Conservation (phyloP, 1,139 yeast genomes). For the Groenewaldozyma auringiensis region DNA sequence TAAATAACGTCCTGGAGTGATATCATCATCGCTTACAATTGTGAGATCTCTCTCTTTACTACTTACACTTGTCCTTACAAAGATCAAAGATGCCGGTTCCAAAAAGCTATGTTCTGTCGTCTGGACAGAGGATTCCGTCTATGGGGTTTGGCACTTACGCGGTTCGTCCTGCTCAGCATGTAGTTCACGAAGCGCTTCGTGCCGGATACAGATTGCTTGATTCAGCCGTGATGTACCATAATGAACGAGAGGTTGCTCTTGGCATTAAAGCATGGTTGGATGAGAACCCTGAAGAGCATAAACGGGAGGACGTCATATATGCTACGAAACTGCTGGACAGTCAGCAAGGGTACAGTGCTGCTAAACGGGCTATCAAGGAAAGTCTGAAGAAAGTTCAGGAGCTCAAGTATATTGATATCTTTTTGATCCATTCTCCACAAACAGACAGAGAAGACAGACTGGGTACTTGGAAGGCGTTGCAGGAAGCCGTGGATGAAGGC, state of each 20-base stretch:
- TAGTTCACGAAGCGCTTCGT: conserved; percentile 36
- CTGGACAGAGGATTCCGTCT: conserved; percentile 27
- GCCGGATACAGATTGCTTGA: conserved; percentile 39
- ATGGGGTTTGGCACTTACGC: conserved; percentile 36
- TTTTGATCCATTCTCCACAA: conserved; percentile 35
- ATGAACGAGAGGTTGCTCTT: conserved; percentile 47
- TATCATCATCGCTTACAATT: too few relatives aligned
- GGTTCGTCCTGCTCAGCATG: conserved; percentile 21
- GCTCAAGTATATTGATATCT: conserved; percentile 42
- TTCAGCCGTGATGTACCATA: conserved; percentile 24
- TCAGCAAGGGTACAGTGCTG: conserved; percentile 49
- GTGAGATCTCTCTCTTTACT: too few relatives aligned
- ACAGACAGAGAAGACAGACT: conserved; percentile 27
- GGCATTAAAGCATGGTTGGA: conserved; percentile 49
- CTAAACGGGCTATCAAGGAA: conserved; percentile 46
- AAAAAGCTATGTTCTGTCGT: conserved; percentile 3
- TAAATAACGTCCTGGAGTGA: too few relatives aligned
- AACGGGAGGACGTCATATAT: conserved; percentile 57
- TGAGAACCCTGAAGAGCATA: conserved; percentile 41
- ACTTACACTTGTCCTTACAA: too few relatives aligned
- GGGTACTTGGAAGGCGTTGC: conserved; percentile 40
- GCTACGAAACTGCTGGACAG: conserved; percentile 62
- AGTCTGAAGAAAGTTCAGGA: conserved; percentile 48
- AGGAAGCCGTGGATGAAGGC: conserved; percentile 34
- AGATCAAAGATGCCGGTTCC: background rate